Conservation (phyloP, 2,329 filamentous ascomycete species). For the Lachnellula cervina region DNA sequence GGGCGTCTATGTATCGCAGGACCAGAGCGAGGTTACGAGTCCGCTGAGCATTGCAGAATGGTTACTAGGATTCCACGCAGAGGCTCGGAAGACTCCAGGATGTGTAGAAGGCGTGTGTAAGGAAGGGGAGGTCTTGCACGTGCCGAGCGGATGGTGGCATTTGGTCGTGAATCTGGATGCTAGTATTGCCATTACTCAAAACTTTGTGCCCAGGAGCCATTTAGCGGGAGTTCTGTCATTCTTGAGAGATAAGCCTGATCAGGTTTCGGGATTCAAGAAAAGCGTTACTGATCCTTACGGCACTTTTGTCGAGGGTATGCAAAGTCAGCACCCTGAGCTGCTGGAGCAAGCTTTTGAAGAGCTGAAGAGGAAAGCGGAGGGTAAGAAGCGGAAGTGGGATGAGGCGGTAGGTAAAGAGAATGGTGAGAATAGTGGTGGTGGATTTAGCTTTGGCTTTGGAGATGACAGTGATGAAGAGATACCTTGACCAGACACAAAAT, state of each 20-base stretch:
- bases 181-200: slow-evolving; percentile 88
- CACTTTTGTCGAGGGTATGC: slow-evolving; percentile 68
- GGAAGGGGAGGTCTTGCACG: slow-evolving; percentile 82
- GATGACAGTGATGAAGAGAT: slow-evolving; percentile 48
- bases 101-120: slow-evolving; percentile 82
- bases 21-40: slow-evolving; percentile 88
- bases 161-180: slow-evolving; percentile 84
- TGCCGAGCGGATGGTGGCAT: slow-evolving; percentile 96
- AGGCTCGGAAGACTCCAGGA: slow-evolving; percentile 69
- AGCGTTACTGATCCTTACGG: slow-evolving; percentile 67
- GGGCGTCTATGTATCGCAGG: slow-evolving; percentile 82
- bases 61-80: slow-evolving; percentile 81
- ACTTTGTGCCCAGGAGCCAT: slow-evolving; percentile 76
- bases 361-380: slow-evolving; percentile 56
- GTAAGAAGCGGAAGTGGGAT: slow-evolving; percentile 84
- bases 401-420: slow-evolving; percentile 58
- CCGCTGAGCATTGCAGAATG: slow-evolving; percentile 96
- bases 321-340: slow-evolving; percentile 58
- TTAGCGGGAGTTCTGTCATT: slow-evolving; percentile 74
- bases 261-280: slow-evolving; percentile 79
- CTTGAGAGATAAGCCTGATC: slow-evolving; percentile 73
- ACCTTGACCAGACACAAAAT: slow-evolving; percentile 17
- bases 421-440: slow-evolving; percentile 37
- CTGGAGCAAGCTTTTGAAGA: slow-evolving; percentile 60
- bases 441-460: slow-evolving; percentile 62